These are phyloP conservation scores for Alternaria metachromatica DNA, from an alignment of 2,329 filamentous ascomycete species.

Conservation along the genomic window DNA sequence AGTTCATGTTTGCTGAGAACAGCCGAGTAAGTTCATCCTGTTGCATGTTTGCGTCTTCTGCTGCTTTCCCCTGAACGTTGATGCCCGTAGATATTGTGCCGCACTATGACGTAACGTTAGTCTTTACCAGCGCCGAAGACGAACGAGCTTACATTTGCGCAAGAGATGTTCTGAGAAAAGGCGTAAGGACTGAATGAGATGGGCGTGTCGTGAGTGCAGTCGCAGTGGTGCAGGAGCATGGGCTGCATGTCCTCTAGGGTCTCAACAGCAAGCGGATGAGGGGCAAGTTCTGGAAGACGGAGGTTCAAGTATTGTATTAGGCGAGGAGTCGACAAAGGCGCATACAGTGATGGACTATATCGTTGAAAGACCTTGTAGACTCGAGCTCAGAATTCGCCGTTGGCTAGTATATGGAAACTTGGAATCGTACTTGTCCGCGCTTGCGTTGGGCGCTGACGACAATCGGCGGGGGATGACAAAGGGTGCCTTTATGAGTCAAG, in stretches of 20 bases:
- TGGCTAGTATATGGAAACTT: conserved; percentile 17
- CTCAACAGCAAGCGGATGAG: conserved; percentile 22
- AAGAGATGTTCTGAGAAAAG: conserved; percentile 54
- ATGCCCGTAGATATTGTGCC: conserved; percentile 51
- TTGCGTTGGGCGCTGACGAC: conserved; percentile 34
- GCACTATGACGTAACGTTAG: conserved; percentile 54
- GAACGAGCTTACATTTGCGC: conserved; percentile 54
- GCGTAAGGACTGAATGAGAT: conserved; percentile 51
- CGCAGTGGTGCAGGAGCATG: conserved; percentile 48
- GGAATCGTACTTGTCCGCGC: conserved; percentile 17
- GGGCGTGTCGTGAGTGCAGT: conserved; percentile 49
- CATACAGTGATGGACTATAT: conserved; percentile 17
- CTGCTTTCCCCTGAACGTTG: conserved; percentile 47
- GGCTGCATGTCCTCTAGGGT: conserved; percentile 42
- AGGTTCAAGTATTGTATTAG: conserved; percentile 20
- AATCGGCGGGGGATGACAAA: conserved; percentile 23
- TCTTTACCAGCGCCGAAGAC: conserved; percentile 15
- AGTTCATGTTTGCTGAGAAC: conserved; percentile 77
- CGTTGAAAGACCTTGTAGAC: conserved; percentile 15
- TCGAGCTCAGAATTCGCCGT: conserved; percentile 19
- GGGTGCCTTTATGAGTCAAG: conserved; percentile 27
- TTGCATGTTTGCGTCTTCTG: conserved; percentile 58
- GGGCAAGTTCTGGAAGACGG: not conserved
- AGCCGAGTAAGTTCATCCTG: conserved; percentile 84
- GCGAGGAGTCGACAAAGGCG: conserved; percentile 24